phyloP scores from a whole-genome alignment of 1,284 basidiomycete species.

The Lignosus rhinocerotis region DNA sequence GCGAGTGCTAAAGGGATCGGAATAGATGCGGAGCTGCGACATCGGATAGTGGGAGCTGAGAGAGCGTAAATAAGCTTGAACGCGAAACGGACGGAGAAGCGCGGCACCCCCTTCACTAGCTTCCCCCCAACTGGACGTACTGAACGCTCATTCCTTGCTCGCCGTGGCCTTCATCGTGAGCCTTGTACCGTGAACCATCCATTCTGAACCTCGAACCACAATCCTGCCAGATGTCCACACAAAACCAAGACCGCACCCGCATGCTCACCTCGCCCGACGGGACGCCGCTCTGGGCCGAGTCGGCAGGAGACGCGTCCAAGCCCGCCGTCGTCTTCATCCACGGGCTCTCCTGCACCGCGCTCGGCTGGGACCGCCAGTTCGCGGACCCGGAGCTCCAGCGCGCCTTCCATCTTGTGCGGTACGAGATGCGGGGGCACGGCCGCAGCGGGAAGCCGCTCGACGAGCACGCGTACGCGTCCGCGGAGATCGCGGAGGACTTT shows the following conservation, averaged over 20 bases:
- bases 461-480: slow-evolving; percentile 29
- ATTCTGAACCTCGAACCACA: not conserved
- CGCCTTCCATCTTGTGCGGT: slow-evolving; percentile 37
- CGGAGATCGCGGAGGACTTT: slow-evolving; percentile 40
- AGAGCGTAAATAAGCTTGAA: slow-evolving; percentile 11
- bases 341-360: slow-evolving; percentile 38
- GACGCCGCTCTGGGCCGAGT: slow-evolving; percentile 37
- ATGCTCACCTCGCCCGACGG: slow-evolving; percentile 31
- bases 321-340: slow-evolving; percentile 45
- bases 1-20: not conserved
- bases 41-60: not conserved
- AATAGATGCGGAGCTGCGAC: not conserved
- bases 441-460: slow-evolving; percentile 31
- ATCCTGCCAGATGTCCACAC: not conserved
- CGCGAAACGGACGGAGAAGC: not conserved
- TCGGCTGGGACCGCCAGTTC: slow-evolving; percentile 42
- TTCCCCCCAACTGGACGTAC: not conserved
- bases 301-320: slow-evolving; percentile 39
- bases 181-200: not conserved
- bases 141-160: too few species aligned
- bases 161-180: not conserved
- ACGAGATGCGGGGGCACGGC: slow-evolving; percentile 37
- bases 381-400: slow-evolving; percentile 33
- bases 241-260: slow-evolving; percentile 8
- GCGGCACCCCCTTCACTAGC: not conserved